phyloP scores from a whole-genome alignment of 2,329 filamentous ascomycete species.

The Sordariomycetes sp. region DNA sequence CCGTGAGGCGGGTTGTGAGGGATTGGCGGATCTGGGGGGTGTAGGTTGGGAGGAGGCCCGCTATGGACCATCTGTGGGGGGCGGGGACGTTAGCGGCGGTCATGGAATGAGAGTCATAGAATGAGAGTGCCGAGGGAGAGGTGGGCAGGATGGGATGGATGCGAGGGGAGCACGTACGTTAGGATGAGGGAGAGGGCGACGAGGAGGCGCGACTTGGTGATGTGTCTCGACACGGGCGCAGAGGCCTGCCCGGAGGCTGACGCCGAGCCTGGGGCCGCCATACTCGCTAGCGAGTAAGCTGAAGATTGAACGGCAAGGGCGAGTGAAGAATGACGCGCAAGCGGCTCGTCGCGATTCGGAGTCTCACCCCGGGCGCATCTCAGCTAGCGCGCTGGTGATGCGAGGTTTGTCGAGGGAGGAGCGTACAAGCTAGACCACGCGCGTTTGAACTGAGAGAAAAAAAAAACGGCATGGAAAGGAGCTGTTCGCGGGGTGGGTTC shows the following conservation, averaged over 20 bases:
- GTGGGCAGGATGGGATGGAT: no score
- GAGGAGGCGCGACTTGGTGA: conserved; percentile 21
- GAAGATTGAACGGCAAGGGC: neutral
- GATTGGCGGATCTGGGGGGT: conserved; percentile 24
- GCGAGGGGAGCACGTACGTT: conserved; percentile 21
- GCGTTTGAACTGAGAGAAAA: no score
- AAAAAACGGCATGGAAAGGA: no score
- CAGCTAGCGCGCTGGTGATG: no score
- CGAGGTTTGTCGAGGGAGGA: no score
- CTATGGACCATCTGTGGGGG: conserved; percentile 22
- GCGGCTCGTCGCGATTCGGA: neutral
- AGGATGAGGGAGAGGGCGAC: conserved; percentile 19
- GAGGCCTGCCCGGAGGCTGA: neutral
- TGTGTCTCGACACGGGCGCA: neutral
- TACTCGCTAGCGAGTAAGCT: neutral
- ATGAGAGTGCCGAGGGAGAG: no score
- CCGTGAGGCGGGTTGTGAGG: conserved; percentile 21
- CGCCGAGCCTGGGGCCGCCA: neutral
- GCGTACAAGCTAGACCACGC: no score
- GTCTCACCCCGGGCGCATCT: no score
- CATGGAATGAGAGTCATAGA: no score
- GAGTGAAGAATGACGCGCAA: neutral
- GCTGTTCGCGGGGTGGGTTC: no score
- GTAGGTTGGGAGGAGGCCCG: conserved; percentile 27
- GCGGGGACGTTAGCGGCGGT: no score